phyloP scores from a whole-genome alignment of 441 rosid genomes.

The Lepidium campestre region DNA sequence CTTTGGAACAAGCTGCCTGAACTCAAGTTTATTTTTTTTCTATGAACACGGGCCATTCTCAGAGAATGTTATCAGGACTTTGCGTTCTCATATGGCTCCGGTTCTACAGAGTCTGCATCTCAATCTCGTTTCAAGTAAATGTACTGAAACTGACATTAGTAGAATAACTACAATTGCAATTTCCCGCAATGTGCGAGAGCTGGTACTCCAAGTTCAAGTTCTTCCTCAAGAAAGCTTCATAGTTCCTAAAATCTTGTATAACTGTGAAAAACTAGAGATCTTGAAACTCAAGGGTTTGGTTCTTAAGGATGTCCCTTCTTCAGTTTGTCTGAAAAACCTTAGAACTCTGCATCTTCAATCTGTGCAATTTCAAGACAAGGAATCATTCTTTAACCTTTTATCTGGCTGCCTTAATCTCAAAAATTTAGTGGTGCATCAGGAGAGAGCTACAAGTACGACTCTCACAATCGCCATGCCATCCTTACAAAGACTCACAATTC shows the following conservation, averaged over 20 bases:
- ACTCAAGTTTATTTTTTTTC: not conserved
- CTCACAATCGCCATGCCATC: no score
- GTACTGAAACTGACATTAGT: not conserved
- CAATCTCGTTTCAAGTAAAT: accelerated
- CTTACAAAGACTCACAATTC: not conserved
- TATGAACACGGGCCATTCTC: not conserved
- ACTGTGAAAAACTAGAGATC: not conserved
- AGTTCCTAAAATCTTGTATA: not conserved
- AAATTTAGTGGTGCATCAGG: no score
- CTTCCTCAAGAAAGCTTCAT: not conserved
- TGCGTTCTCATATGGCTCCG: not conserved
- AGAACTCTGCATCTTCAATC: not conserved
- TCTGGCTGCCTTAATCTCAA: no score
- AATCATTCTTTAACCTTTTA: no score
- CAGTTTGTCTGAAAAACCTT: not conserved
- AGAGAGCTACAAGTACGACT: no score
- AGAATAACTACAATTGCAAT: not conserved
- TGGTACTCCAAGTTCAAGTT: not conserved
- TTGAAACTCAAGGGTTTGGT: not conserved
- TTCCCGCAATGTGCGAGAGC: not conserved
- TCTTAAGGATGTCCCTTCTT: not conserved
- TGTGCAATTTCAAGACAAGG: no score
- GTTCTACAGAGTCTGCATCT: not conserved
- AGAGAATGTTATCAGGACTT: not conserved
- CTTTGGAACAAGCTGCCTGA: not conserved